Conservation (phyloP, 805 yeast species). For the Starmerella sirachaensis region DNA sequence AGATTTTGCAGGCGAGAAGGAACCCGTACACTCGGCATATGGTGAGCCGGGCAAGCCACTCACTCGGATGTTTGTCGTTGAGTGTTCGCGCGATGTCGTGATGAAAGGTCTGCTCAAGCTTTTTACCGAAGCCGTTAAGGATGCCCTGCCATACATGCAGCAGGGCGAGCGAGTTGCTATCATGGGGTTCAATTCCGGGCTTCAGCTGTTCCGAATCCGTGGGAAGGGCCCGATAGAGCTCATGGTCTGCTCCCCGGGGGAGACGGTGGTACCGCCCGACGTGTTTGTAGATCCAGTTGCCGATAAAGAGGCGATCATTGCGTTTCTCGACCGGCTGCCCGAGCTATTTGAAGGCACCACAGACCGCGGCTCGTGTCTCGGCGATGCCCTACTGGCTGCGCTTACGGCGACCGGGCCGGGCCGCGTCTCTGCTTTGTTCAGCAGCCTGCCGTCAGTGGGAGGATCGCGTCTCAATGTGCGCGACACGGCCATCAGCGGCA, state of each 20-base stretch:
- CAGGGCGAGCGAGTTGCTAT: conserved; percentile 48
- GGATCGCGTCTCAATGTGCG: conserved; percentile 45
- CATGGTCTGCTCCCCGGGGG: conserved; percentile 36
- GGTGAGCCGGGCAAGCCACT: conserved; percentile 36
- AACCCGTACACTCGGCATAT: conserved; percentile 36
- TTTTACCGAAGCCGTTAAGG: conserved; percentile 56
- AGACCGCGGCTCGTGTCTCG: conserved; percentile 55
- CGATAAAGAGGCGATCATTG: conserved; percentile 31
- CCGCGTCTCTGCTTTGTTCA: conserved; percentile 56
- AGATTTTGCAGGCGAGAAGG: background rate
- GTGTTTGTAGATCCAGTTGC: conserved; percentile 34
- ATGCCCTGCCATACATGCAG: conserved; percentile 31
- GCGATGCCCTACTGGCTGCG: conserved; percentile 61
- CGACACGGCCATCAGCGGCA: conserved; percentile 20
- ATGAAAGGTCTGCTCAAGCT: conserved; percentile 45
- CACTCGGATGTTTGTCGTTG: conserved; percentile 63
- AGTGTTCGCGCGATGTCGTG: conserved; percentile 48
- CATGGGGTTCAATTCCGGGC: conserved; percentile 57
- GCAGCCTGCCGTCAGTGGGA: conserved; percentile 68
- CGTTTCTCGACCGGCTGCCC: conserved; percentile 52
- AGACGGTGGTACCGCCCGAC: conserved; percentile 61
- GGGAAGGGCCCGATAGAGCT: conserved; percentile 17
- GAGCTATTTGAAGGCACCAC: conserved; percentile 32
- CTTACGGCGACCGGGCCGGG: conserved; percentile 33
- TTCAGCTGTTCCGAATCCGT: conserved; percentile 46